These are phyloP conservation scores for Mycena epipterygia DNA, from an alignment of 768 basidiomycete species.

Conservation along the genomic window DNA sequence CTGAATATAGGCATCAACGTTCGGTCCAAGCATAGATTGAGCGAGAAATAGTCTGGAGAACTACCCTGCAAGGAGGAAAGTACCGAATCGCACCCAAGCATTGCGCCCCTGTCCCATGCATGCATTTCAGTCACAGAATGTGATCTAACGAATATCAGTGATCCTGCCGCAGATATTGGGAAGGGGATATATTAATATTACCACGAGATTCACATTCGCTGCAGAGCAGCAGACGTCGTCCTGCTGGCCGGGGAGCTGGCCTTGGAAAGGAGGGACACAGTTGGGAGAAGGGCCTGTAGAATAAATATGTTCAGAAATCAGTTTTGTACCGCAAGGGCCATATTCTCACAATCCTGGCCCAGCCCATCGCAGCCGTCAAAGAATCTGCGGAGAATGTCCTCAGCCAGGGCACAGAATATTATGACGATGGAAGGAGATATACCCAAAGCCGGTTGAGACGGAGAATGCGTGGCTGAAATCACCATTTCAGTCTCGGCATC, in stretches of 20 bases:
- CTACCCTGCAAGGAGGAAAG: neutral
- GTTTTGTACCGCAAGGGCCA: neutral
- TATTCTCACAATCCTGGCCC: neutral
- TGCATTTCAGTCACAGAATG: neutral
- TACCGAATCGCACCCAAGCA: neutral
- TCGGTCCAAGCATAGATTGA: too few species aligned
- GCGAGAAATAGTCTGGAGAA: too few species aligned
- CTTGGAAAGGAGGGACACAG: neutral
- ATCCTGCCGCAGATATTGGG: neutral
- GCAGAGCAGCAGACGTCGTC: neutral
- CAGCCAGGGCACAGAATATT: neutral
- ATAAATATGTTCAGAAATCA: neutral
- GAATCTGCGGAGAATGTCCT: neutral
- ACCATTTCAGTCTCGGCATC: neutral
- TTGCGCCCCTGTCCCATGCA: too few species aligned
- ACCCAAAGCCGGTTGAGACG: neutral
- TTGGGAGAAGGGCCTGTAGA: neutral
- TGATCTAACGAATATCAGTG: neutral
- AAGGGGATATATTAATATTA: neutral
- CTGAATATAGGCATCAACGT: too few species aligned
- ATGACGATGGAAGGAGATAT: neutral
- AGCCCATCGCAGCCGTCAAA: neutral
- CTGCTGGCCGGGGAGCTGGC: neutral
- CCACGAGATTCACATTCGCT: neutral
- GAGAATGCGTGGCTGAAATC: neutral